These are phyloP conservation scores for Colletotrichum lindemuthianum DNA, from an alignment of 2,329 filamentous ascomycete genomes.

Conservation along the genomic window DNA sequence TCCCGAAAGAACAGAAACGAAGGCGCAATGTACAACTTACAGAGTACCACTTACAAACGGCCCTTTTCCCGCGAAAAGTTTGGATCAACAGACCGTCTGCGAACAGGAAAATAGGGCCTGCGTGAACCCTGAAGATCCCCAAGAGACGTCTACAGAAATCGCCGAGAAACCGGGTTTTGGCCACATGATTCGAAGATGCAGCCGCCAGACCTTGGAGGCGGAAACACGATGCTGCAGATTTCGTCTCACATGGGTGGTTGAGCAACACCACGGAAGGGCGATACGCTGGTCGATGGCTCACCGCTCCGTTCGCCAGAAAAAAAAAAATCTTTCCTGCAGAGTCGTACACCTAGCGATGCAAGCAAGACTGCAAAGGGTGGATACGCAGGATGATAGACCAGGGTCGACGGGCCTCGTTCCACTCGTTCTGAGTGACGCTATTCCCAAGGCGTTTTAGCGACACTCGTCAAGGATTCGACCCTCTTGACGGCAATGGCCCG, in stretches of 20 bases:
- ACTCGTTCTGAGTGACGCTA: constrained; percentile 16
- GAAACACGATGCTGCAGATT: constrained; percentile 11
- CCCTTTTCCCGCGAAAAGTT: too few relatives aligned
- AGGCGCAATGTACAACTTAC: too few relatives aligned
- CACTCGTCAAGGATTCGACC: not conserved
- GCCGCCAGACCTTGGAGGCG: constrained; percentile 5
- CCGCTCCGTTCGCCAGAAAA: constrained; percentile 29
- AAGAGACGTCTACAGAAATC: constrained; percentile 24
- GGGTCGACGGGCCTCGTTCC: constrained; percentile 27
- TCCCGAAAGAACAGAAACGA: not conserved
- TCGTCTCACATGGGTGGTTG: constrained; percentile 16
- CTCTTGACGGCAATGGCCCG: constrained; percentile 6
- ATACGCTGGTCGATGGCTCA: constrained; percentile 37
- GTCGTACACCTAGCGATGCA: constrained; percentile 29
- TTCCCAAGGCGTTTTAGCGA: constrained; percentile 12
- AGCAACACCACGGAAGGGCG: constrained; percentile 9
- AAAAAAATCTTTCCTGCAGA: constrained; percentile 31
- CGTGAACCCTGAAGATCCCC: constrained; percentile 34
- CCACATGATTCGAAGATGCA: constrained; percentile 31
- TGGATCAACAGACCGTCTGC: constrained; percentile 5
- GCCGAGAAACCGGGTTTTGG: constrained; percentile 25
- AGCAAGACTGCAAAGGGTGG: constrained; percentile 31
- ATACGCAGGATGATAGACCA: constrained; percentile 15
- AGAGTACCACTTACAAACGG: too few relatives aligned
- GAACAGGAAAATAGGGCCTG: constrained; percentile 20